A percentile compares a stretch with the other conserved stretches of the same genome.
These are phyloP conservation scores for Monascus ruber DNA, from an alignment of 2,329 filamentous ascomycete species.

Conservation along the genomic window DNA sequence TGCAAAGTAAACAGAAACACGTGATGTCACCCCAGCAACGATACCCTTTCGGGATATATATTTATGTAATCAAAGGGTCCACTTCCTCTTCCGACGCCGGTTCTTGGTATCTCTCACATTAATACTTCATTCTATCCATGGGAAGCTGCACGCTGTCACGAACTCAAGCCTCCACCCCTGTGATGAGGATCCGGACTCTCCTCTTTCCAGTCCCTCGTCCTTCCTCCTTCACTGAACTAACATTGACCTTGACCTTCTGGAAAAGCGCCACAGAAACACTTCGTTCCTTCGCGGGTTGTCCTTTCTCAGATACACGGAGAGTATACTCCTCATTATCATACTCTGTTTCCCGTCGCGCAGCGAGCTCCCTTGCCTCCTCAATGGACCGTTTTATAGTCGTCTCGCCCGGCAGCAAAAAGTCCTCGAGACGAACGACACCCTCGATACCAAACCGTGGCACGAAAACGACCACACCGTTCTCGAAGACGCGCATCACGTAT, in stretches of 20 bases:
- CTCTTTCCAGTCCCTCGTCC: conserved; percentile 75
- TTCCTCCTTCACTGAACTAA: conserved; percentile 87
- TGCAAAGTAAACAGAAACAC: too few relatives aligned
- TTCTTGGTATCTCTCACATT: too few relatives aligned
- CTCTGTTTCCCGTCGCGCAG: conserved; percentile 53
- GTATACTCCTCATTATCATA: conserved; percentile 83
- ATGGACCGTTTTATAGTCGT: conserved; percentile 16
- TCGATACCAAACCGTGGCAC: conserved; percentile 95
- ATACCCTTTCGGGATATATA: too few relatives aligned
- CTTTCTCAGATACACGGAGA: conserved; percentile 48
- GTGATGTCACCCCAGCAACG: too few relatives aligned
- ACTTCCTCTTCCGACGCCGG: too few relatives aligned
- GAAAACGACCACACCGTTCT: conserved; percentile 93
- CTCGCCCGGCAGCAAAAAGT: conserved; percentile 60
- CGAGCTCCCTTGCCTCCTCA: conserved; percentile 22
- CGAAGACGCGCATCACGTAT: conserved; percentile 94
- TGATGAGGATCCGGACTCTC: conserved; percentile 39
- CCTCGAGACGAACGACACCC: conserved; percentile 73
- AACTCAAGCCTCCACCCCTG: conserved; percentile 14
- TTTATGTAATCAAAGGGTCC: too few relatives aligned
- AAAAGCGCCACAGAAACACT: conserved; percentile 64
- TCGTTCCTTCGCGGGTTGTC: conserved; percentile 25
- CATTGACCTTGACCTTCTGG: conserved; percentile 78
- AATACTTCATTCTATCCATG: conserved; percentile 2
- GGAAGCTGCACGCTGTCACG: conserved; percentile 2